Base-by-base conservation (phyloP, 768 basidiomycete genomes). In the Leucosporidium creatinivorum region DNA sequence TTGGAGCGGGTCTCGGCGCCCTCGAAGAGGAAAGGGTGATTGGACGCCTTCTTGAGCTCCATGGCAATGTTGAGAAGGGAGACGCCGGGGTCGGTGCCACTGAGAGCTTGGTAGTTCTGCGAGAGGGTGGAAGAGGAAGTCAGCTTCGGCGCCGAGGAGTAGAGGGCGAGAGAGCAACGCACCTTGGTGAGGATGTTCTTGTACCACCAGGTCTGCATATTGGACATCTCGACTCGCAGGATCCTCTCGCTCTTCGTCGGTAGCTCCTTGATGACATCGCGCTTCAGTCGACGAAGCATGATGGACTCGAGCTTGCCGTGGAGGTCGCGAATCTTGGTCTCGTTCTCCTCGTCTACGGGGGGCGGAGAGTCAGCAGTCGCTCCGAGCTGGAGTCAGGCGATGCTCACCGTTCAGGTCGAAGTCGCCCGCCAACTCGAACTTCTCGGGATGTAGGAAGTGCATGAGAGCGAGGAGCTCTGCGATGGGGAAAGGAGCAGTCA, bases 391-490 rank as follows among this genome's bases (percentile, higher is more conserved):
- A 4, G 33, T 10, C 9, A 23, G 25, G 30, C 13, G 21, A 25
- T 18, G 48, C 69, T n/a, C 6, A 73, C 72, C 94, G 73, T 83
- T 87, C 61, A 99, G 82, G 78, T 98, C 96, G 72, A 98, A 98
- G 77, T 98, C 93, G 79, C 91, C 93, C 17, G 89, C 88, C 33
- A 99, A 83, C 44, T 89, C 87, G 78, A 97, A 99, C 81, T 91
- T 91, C 75, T 98, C 93, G 12, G 96, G 96, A 90, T 96, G 96
- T 73, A 98, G 82, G 83, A 99, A 99, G 78, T 98, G 96, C 94
- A 98, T 98, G 78, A 98, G 80, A 13, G 96, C 91, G 51, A 98
- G 82, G 47, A 99, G 80, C 78, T 99, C 96, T 96, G 76, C 10
- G 62, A 56, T 61, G 62, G 58, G 62, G 47, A 30, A 52, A 25